Conservation (phyloP, 371 early-diverging fungal genomes). For the Mortierella sp. region DNA sequence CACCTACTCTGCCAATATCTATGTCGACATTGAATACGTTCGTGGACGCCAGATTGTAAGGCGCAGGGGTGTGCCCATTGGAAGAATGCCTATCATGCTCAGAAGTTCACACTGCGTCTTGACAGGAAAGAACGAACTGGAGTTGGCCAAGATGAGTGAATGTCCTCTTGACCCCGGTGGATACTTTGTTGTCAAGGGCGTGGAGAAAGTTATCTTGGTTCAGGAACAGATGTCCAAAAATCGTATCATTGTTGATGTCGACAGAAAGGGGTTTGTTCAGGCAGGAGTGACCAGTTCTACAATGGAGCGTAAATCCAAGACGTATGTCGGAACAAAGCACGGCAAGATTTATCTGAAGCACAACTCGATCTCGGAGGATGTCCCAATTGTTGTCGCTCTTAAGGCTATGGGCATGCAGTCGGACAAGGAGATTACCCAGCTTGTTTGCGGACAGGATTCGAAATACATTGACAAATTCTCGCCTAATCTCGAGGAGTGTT, state of each 20-base stretch:
- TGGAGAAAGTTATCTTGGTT: constrained; percentile 99
- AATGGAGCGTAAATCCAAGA: constrained; percentile 98
- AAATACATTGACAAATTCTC: constrained; percentile 87
- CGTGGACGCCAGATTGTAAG: constrained; percentile 90
- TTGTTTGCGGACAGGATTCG: constrained; percentile 91
- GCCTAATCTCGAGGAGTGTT: constrained; percentile 92
- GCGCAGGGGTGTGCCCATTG: constrained; percentile 91
- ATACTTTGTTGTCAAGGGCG: constrained; percentile 99
- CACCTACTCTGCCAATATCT: constrained; percentile 97
- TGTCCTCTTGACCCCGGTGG: constrained; percentile 99
- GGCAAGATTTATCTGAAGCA: constrained; percentile 93
- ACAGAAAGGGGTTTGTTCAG: constrained; percentile 85
- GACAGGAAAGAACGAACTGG: constrained; percentile 80
- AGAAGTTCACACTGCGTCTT: constrained; percentile 92
- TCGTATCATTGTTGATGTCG: constrained; percentile 98
- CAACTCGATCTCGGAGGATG: constrained; percentile 94
- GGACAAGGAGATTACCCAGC: constrained; percentile 96
- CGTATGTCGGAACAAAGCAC: constrained; percentile 87
- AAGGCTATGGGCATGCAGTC: constrained; percentile 95
- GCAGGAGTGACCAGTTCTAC: constrained; percentile 96
- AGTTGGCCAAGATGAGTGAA: constrained; percentile 90
- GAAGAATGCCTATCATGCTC: constrained; percentile 99
- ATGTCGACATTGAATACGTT: constrained; percentile 98
- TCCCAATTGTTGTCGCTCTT: constrained; percentile 90
- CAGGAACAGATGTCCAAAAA: constrained; percentile 99